These are phyloP conservation scores for Xeromyces bisporus DNA, from an alignment of 495 filamentous ascomycete species.

Conservation along the genomic window DNA sequence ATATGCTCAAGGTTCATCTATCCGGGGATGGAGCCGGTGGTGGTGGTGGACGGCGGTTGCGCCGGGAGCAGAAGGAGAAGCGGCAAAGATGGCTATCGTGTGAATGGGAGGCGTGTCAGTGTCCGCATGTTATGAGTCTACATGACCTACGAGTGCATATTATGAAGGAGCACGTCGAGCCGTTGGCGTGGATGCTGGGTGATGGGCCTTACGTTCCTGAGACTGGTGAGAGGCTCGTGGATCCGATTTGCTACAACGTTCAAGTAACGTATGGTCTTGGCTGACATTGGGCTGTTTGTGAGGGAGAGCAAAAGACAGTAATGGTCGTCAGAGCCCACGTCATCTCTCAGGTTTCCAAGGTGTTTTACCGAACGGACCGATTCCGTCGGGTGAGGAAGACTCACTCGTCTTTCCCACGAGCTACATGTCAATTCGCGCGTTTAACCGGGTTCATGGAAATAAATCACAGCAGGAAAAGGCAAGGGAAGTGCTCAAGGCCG, in stretches of 20 bases:
- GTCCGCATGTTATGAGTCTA: conserved; percentile 10
- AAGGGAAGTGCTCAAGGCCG: conserved; percentile 15
- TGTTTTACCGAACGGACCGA: not conserved
- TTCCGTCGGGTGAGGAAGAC: conserved; percentile 8
- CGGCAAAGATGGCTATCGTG: no score
- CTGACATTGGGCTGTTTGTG: no score
- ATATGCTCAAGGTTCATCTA: conserved; percentile 34
- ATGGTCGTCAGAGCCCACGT: no score
- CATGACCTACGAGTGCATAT: conserved; percentile 43
- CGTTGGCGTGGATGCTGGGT: conserved; percentile 45
- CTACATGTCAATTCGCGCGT: conserved; percentile 16
- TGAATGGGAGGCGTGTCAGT: not conserved
- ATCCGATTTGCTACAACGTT: no score
- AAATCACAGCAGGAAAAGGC: conserved; percentile 23
- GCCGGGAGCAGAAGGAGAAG: no score
- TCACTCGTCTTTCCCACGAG: conserved; percentile 23
- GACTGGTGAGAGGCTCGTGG: conserved; percentile 36
- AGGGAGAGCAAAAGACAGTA: not conserved
- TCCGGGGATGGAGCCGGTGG: not conserved
- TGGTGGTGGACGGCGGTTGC: no score
- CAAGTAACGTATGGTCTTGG: no score
- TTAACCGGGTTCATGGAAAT: conserved; percentile 23
- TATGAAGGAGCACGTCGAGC: conserved; percentile 37
- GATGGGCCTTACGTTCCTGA: conserved; percentile 40
- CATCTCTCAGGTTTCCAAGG: not conserved